Evolutionary conservation across 2,329 filamentous ascomycete genomes (phyloP), one percentile per base, ranked within the genome.

Genomic region (Ophiostoma pallidulum): DNA sequence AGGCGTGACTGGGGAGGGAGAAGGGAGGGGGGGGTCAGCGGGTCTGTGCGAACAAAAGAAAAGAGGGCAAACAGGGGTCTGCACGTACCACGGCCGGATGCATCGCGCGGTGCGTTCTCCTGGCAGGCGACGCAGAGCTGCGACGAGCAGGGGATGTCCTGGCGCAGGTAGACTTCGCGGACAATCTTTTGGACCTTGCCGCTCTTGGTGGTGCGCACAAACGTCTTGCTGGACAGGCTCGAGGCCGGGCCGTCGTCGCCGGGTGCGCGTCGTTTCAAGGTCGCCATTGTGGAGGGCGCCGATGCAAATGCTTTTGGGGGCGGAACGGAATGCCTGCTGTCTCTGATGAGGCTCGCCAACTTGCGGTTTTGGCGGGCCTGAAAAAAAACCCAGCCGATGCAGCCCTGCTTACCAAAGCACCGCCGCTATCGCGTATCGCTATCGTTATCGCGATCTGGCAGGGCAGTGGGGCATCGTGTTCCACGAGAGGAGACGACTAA

Each of bases 161-260:
- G 86, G 65, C 92, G 81, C 52, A 98, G 75, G 67, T 98, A 98
- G 54, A 97, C 77, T 71, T 98, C 92, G 60, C 90, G 82, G 56
- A 98, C 92, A 61, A 98, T 94, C 74, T 98, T 98, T 66, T 97
- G 92, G 51, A 97, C 91, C 71, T 96, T 96, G 66, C 92, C 92
- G 66, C 82, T 92, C 67, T 87, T 90, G 41, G 91, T 94, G 22
- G 92, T 96, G 51, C 92, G 80, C 54, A 98, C 86, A 62, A 94
- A 98, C 59, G 94, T 81, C 70, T 97, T 98, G 77, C 85, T 96
- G 28, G 89, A 91, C 55, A 97, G 84, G 61, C 85, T 94, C 40
- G 82, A 73, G 26, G 81, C 75, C 51, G 71, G 67, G 47, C 78
- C 75, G 22, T 68, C 64, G 28, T 48, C 45, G 37, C 31, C 32